Evolutionary conservation across 192 early-diverging fungal genomes (phyloP).

Genomic region (Umbelopsis isabellina): DNA sequence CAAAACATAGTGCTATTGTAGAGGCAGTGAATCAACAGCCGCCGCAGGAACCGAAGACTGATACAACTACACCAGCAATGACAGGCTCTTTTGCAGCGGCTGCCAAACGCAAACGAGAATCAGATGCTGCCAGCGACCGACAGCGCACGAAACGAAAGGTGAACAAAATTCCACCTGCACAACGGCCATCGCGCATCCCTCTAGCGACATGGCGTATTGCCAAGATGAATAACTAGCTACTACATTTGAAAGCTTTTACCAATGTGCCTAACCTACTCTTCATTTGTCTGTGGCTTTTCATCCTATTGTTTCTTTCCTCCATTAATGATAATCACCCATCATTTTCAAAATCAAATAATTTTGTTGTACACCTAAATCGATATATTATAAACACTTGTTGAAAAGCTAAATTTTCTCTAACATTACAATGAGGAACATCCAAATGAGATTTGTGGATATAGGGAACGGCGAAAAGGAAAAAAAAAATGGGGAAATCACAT

Average conservation of each 20-base stretch:
- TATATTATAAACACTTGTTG: slow-evolving; percentile 22
- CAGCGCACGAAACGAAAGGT: neutral
- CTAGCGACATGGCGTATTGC: neutral
- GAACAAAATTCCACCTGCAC: neutral
- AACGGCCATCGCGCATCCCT: neutral
- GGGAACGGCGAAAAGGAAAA: neutral
- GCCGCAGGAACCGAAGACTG: too few relatives aligned
- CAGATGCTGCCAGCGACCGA: neutral
- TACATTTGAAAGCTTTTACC: neutral
- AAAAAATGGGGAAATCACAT: slow-evolving; percentile 13
- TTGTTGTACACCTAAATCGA: slow-evolving; percentile 10
- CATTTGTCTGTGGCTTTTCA: too few relatives aligned
- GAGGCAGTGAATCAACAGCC: too few relatives aligned
- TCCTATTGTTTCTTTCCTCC: too few relatives aligned
- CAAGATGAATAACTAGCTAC: neutral
- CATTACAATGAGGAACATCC: slow-evolving; percentile 5
- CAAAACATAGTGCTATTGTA: too few relatives aligned
- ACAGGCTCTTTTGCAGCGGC: too few relatives aligned
- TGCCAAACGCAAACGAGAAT: neutral
- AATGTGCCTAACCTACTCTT: too few relatives aligned
- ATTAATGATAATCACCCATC: neutral
- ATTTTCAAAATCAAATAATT: neutral
- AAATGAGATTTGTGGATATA: neutral
- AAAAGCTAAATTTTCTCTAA: slow-evolving; percentile 9
- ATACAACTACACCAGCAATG: too few relatives aligned